Conservation (phyloP, 768 basidiomycete species). For the Suillus fuscotomentosus region DNA sequence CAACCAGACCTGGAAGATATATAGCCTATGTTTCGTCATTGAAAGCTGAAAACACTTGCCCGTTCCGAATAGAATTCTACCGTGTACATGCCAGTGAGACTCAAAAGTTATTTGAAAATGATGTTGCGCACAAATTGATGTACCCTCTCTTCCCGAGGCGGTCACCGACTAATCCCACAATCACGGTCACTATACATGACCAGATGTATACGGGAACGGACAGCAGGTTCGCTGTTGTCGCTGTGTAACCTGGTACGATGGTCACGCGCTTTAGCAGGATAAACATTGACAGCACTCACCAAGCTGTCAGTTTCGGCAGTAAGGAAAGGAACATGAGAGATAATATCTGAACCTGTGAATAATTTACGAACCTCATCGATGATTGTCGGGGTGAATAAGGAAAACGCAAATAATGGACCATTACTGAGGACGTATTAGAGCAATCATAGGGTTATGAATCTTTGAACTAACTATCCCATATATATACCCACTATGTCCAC, state of each 20-base stretch:
- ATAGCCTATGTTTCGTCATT: neutral
- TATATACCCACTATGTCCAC: constrained; percentile 57
- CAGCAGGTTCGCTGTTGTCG: constrained; percentile 69
- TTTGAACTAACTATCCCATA: constrained; percentile 58
- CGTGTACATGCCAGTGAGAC: neutral
- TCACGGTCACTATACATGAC: constrained; percentile 65
- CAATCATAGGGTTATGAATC: constrained; percentile 16
- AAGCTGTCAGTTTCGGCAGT: neutral
- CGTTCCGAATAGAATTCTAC: constrained; percentile 24
- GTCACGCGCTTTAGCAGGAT: neutral
- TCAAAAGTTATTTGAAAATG: neutral
- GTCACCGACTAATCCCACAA: constrained; percentile 63
- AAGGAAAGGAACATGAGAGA: neutral
- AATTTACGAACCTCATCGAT: constrained; percentile 45
- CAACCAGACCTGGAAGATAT: constrained; percentile 39
- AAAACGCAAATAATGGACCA: constrained; percentile 55
- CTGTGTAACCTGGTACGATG: constrained; percentile 45
- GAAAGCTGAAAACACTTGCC: constrained; percentile 20
- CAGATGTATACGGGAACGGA: constrained; percentile 78
- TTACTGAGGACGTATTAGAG: constrained; percentile 31
- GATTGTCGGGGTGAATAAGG: constrained; percentile 46
- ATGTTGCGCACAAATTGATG: constrained; percentile 54
- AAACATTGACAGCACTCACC: neutral
- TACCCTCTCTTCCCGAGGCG: constrained; percentile 52
- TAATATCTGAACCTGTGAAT: neutral